Base-by-base conservation (phyloP, 345 rosid species). In the Triadica sebifera region DNA sequence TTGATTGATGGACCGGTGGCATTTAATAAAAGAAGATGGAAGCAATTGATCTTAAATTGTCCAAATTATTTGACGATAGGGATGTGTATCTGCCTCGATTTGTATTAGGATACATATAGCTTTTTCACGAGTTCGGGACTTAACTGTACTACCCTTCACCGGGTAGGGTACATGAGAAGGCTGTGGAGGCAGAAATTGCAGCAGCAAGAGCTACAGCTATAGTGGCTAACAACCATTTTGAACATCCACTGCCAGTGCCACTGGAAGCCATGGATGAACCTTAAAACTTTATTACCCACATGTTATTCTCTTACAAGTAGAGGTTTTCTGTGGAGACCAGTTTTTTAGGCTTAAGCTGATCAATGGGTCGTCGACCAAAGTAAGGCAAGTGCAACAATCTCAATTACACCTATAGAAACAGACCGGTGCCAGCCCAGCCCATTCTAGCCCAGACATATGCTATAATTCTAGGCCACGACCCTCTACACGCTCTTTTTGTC, bases 121-220 rank as follows among this genome's bases (percentile, higher is more conserved):
- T n/a, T n/a, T n/a, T n/a, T n/a, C n/a, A n/a, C n/a, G n/a, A n/a
- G n/a, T n/a, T n/a, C n/a, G n/a, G n/a, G n/a, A n/a, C n/a, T n/a
- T n/a, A n/a, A n/a, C n/a, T n/a, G n/a, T n/a, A n/a, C n/a, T n/a
- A n/a, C n/a, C n/a, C n/a, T n/a, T n/a, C n/a, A n/a, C n/a, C n/a
- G n/a, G n/a, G n/a, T n/a, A 68, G 37, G 10, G 41, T 69, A 84
- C 89, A 55, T 34, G 84, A 79, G 11, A 84, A 39, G 73, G 75
- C 81, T 11, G 86, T 37, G 47, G 83, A 78, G 38, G 85, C 84
- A 62, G 86, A 81, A 22, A 83, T n/a, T 49, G 83, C 82, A 3
- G 83, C 84, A 0, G 83, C 80, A 51, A 78, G 57, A 4, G 82
- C 75, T 20, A 79, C 52, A 15, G 81, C 58, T 16, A 78, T 12